Conservation (phyloP, 2,329 filamentous ascomycete genomes). For the Dryadomyces quercus-mongolicae region DNA sequence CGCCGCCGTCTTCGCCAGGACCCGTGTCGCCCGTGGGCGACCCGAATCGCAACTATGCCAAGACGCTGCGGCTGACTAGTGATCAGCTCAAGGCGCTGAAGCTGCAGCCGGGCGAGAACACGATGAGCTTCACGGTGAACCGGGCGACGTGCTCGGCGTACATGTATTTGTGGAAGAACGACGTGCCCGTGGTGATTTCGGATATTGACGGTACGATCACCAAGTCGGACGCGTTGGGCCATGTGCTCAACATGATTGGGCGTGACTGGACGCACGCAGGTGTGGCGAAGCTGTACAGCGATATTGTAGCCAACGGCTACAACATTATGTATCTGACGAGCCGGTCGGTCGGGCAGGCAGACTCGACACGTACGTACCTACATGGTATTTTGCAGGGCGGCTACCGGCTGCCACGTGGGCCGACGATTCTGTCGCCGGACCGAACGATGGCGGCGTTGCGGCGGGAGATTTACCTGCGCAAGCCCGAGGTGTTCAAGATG, state of each 20-base stretch:
- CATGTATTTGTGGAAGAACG: constrained; percentile 89
- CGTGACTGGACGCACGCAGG: constrained; percentile 96
- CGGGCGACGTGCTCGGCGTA: constrained; percentile 80
- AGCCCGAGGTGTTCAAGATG: constrained; percentile 99
- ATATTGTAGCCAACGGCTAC: constrained; percentile 91
- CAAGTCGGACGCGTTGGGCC: constrained; percentile 88
- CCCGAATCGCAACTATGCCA: constrained; percentile 81
- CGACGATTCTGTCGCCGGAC: constrained; percentile 90
- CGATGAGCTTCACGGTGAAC: constrained; percentile 94
- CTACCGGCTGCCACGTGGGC: constrained; percentile 75
- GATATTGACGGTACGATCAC: constrained; percentile 99
- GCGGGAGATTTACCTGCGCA: constrained; percentile 86
- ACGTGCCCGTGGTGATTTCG: constrained; percentile 90
- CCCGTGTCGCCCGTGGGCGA: constrained; percentile 46
- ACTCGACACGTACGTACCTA: constrained; percentile 80
- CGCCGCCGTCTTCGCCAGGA: constrained; percentile 59
- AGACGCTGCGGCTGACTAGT: constrained; percentile 88
- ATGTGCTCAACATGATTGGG: constrained; percentile 92
- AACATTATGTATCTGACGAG: constrained; percentile 98
- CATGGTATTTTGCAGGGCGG: constrained; percentile 82
- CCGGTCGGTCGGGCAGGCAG: constrained; percentile 84
- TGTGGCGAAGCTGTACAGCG: constrained; percentile 92
- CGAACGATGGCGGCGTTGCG: constrained; percentile 86
- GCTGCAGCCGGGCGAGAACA: constrained; percentile 75
- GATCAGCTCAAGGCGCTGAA: constrained; percentile 83